phyloP scores from a whole-genome alignment of 2,329 filamentous ascomycete genomes.

The Mariannaea sp. region DNA sequence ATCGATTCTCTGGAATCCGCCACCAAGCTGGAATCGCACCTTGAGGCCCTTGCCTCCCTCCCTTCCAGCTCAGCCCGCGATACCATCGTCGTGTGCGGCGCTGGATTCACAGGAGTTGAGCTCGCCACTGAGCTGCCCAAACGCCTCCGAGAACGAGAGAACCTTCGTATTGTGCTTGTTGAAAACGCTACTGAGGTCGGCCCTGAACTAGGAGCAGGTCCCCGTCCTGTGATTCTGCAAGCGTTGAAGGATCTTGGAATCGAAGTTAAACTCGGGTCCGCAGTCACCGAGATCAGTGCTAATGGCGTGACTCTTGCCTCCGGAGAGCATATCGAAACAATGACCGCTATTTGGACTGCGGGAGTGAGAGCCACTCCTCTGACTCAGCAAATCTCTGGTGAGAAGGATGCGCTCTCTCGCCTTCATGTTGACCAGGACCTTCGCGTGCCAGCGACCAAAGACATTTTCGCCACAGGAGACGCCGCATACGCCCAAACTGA shows the following conservation, averaged over 20 bases:
- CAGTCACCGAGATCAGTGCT: constrained; percentile 34
- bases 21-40: constrained; percentile 37
- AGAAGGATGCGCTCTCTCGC: constrained; percentile 32
- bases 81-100: constrained; percentile 44
- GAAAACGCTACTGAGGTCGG: constrained; percentile 38
- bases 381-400: constrained; percentile 40
- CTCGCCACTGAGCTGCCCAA: constrained; percentile 39
- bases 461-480: constrained; percentile 40
- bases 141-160: constrained; percentile 25
- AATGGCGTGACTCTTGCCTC: constrained; percentile 34
- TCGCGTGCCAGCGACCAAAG: background rate
- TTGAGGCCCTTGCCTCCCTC: constrained; percentile 24
- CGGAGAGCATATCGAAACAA: constrained; percentile 42
- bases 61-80: constrained; percentile 36
- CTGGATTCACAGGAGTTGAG: constrained; percentile 45
- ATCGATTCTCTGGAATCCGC: constrained; percentile 41
- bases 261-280: constrained; percentile 38
- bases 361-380: constrained; percentile 41
- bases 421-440: constrained; percentile 19
- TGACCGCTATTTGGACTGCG: constrained; percentile 46
- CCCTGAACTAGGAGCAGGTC: constrained; percentile 40
- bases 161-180: constrained; percentile 36
- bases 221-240: constrained; percentile 40
- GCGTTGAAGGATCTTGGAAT: constrained; percentile 39
- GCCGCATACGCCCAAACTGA: constrained; percentile 37